Percentiles rank a stretch among this genome's conserved stretches.
Evolutionary conservation across 2,329 filamentous ascomycete genomes (phyloP).

Genomic region (Cladosporium phlei): DNA sequence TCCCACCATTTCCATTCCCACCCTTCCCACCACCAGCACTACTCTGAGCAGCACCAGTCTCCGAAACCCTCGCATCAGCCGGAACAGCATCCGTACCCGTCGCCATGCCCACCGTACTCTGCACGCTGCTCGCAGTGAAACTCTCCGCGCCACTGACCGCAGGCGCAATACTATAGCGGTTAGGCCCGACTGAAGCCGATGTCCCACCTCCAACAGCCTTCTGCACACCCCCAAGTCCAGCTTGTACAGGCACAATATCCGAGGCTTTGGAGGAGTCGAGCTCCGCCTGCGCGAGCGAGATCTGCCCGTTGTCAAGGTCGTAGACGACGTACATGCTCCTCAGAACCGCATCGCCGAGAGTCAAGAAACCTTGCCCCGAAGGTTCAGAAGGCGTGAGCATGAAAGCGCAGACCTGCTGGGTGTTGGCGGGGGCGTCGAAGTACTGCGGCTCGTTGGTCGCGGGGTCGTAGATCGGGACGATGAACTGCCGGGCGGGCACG

Average conservation of each 20-base stretch:
- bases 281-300: conserved; percentile 30
- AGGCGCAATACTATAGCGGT: conserved; percentile 22
- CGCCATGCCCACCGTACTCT: conserved; percentile 26
- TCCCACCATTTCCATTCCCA: neutral
- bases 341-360: conserved; percentile 30
- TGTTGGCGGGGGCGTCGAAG: conserved; percentile 12
- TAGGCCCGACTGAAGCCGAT: conserved; percentile 17
- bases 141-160: conserved; percentile 19
- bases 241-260: conserved; percentile 24
- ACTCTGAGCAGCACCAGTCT: neutral
- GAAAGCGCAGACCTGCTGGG: conserved; percentile 24
- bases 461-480: conserved; percentile 28
- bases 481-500: conserved; percentile 26
- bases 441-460: conserved; percentile 21
- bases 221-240: conserved; percentile 26
- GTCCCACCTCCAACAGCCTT: conserved; percentile 20
- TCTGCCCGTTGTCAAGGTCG: conserved; percentile 34
- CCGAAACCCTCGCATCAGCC: conserved; percentile 16
- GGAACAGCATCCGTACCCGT: conserved; percentile 30
- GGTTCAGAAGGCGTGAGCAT: conserved; percentile 20
- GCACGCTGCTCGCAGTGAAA: conserved; percentile 21
- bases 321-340: conserved; percentile 34
- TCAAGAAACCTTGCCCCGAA: conserved; percentile 19
- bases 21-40: neutral
- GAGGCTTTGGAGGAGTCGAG: conserved; percentile 21